These are phyloP conservation scores for Cystobasidium onofrii DNA, from an alignment of 768 basidiomycete genomes.

Conservation along the genomic window DNA sequence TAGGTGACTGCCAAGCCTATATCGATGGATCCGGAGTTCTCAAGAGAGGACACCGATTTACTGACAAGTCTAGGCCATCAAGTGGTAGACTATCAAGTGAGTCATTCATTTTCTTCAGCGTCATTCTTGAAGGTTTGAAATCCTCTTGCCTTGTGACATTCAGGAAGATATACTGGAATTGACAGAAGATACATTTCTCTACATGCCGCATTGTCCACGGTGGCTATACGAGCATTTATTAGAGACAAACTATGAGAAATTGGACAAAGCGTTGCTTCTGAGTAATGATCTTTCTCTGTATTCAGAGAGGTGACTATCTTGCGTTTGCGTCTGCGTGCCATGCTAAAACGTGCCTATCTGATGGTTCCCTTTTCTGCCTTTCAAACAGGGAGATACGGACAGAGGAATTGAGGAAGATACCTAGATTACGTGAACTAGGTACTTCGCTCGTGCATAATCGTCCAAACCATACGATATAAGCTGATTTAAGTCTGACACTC, in stretches of 20 bases:
- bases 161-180: slow-evolving; percentile 5
- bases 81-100: neutral
- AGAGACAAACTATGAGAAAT: slow-evolving; percentile 26
- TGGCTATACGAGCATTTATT: slow-evolving; percentile 38
- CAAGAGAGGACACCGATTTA: neutral
- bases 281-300: slow-evolving; percentile 39
- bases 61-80: neutral
- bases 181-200: slow-evolving; percentile 35
- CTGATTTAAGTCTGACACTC: too few relatives aligned
- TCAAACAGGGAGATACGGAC: slow-evolving; percentile 20
- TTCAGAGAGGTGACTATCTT: slow-evolving; percentile 34
- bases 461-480: too few relatives aligned
- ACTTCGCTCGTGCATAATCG: too few relatives aligned
- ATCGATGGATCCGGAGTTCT: slow-evolving; percentile 14
- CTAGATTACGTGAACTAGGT: neutral
- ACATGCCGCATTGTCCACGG: slow-evolving; percentile 41
- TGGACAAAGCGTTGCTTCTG: slow-evolving; percentile 29
- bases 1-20: neutral
- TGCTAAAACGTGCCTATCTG: too few relatives aligned
- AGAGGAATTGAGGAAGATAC: slow-evolving; percentile 4
- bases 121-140: neutral
- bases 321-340: too few relatives aligned
- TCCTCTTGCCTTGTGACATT: neutral
- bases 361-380: neutral
- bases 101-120: neutral